Evolutionary conservation across 2,329 filamentous ascomycete species (phyloP).

Genomic region (Epichloe uncinata): DNA sequence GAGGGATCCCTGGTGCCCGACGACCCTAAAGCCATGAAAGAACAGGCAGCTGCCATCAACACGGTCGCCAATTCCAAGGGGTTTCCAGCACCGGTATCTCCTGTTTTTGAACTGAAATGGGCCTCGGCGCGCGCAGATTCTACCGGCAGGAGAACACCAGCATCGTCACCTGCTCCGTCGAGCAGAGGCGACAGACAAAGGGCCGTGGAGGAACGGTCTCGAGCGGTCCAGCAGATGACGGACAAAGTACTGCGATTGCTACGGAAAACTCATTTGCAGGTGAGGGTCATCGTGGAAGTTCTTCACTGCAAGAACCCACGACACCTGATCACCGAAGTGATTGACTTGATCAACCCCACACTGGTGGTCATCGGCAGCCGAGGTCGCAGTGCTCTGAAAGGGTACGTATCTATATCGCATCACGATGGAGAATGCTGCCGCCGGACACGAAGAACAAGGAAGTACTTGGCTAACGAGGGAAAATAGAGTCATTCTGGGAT

Average conservation of each 20-base stretch:
- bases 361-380: slow-evolving; percentile 86
- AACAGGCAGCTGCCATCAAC: slow-evolving; percentile 60
- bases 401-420: slow-evolving; percentile 40
- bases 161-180: slow-evolving; percentile 34
- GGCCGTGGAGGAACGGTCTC: slow-evolving; percentile 65
- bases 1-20: slow-evolving; percentile 49
- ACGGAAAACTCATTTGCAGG: slow-evolving; percentile 82
- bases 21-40: slow-evolving; percentile 60
- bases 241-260: slow-evolving; percentile 73
- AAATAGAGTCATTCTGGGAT: slow-evolving; percentile 75
- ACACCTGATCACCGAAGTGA: slow-evolving; percentile 93
- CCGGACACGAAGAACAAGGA: neutral
- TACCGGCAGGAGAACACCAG: slow-evolving; percentile 18
- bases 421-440: too few relatives aligned
- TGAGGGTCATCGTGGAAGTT: slow-evolving; percentile 87
- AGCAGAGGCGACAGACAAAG: slow-evolving; percentile 39
- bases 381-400: slow-evolving; percentile 83
- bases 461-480: too few relatives aligned
- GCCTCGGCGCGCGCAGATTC: slow-evolving; percentile 18
- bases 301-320: slow-evolving; percentile 97
- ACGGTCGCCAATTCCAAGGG: slow-evolving; percentile 37
- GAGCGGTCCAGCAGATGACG: slow-evolving; percentile 73
- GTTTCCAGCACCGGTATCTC: slow-evolving; percentile 17
- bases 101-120: slow-evolving; percentile 21
- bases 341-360: slow-evolving; percentile 83